Evolutionary conservation across 2,329 filamentous ascomycete species (phyloP).

Genomic region (Clarireedia paspali): DNA sequence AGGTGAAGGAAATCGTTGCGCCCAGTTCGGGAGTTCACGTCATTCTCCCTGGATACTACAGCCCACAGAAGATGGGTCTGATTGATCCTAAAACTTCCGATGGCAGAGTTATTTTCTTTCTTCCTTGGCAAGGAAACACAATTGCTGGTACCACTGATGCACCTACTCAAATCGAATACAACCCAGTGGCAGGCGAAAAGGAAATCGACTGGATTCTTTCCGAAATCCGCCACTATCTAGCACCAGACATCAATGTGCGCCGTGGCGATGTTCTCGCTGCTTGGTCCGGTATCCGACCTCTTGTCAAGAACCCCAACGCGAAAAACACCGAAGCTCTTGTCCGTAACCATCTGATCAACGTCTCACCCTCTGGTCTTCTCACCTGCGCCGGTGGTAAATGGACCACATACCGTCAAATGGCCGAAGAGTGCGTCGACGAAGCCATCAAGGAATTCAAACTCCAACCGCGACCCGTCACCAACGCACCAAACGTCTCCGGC

Average conservation of each 20-base stretch:
- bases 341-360: conserved; percentile 75
- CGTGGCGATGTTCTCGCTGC: conserved; percentile 82
- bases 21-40: conserved; percentile 82
- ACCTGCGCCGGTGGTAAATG: conserved; percentile 87
- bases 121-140: conserved; percentile 89
- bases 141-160: conserved; percentile 85
- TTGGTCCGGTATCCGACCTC: conserved; percentile 80
- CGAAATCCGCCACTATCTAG: conserved; percentile 74
- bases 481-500: conserved; percentile 60
- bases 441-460: conserved; percentile 64
- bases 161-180: conserved; percentile 61
- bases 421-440: conserved; percentile 79
- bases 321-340: conserved; percentile 82
- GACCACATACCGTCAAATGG: conserved; percentile 92
- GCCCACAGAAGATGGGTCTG: conserved; percentile 76
- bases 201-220: conserved; percentile 84
- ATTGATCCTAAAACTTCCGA: conserved; percentile 83
- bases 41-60: conserved; percentile 81
- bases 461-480: conserved; percentile 45
- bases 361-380: conserved; percentile 71
- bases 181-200: conserved; percentile 72
- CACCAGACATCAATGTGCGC: conserved; percentile 77
- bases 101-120: conserved; percentile 85
- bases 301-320: conserved; percentile 80
- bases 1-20: conserved; percentile 69